Base-by-base conservation (phyloP, 1,139 yeast species). In the Protomyces gravidus region DNA sequence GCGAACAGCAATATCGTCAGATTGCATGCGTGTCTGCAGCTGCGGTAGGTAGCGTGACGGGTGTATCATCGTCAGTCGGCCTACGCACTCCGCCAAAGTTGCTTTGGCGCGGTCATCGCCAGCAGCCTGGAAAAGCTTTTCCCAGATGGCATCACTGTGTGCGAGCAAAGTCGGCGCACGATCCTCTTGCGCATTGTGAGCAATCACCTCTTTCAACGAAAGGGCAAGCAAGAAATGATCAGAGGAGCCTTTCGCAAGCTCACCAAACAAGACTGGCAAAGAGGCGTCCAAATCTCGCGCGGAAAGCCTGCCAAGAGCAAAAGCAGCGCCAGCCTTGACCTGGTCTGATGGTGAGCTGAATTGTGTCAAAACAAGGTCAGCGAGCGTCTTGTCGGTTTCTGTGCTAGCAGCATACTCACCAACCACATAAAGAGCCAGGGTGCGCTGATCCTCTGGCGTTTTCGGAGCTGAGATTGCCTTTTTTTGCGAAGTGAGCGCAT, bases 231-330 rank as follows among this genome's bases (percentile, higher is more conserved):
- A 61, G 58, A 40, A 45, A 23, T 65, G 66, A 55, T 69, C 70
- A 3, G 32, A 53, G 36, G 57, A 78, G 69, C 27, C 78, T 71
- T 53, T 72, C n/a, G 45, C 52, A 39, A 78, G 66, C 42, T 69
- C 66, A 1, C 62, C 58, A 26, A 80, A 63, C 47, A 80, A 67
- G 2, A 64, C 65, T 1, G 72, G 70, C 23, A 80, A 67, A 62
- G 77, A 74, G 2, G 63, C 64, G 0, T 68, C 66, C 5, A 76
- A 65, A 62, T 79, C 73, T 32, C 72, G 71, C 9, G 78, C 72
- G 5, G 78, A 75, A 28, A 80, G 68, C 13, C 78, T 75, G 0
- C 88, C 86, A 42, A 83, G 70, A 0, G 86, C 75, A 50, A 77
- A 76, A 0, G 86, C 80, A 0, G 84, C 76, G 5, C 80, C 80